These are phyloP conservation scores for Stropharia rugosoannulata DNA, from an alignment of 768 basidiomycete genomes.

Conservation along the genomic window DNA sequence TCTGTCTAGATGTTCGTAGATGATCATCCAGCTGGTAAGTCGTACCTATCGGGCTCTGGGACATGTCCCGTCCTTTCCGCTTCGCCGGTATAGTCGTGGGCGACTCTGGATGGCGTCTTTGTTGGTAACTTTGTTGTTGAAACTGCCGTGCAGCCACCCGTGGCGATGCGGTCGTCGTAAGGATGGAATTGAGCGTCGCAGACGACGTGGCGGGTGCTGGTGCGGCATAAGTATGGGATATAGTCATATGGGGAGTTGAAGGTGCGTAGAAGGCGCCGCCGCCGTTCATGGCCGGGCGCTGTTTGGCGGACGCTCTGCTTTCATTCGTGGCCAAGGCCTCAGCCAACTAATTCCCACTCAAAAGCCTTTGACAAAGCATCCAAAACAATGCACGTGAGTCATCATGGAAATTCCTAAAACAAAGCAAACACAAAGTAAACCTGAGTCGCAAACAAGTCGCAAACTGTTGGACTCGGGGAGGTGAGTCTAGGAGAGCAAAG, in stretches of 20 bases:
- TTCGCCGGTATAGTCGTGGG: not conserved
- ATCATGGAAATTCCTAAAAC: too few species aligned
- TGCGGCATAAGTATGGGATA: not conserved
- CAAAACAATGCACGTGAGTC: not conserved
- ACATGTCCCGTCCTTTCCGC: not conserved
- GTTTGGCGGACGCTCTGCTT: not conserved
- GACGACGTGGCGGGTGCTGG: not conserved
- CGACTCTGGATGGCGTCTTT: not conserved
- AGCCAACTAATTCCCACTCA: not conserved
- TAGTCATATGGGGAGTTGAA: not conserved
- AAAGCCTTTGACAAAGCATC: not conserved
- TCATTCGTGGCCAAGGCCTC: not conserved
- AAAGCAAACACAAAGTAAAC: too few species aligned
- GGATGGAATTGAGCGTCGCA: conserved; percentile 3
- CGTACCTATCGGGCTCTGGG: not conserved
- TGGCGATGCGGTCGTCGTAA: conserved; percentile 4
- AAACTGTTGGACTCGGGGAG: too few species aligned
- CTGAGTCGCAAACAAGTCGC: too few species aligned
- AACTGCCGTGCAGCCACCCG: not conserved
- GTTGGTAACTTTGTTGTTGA: not conserved
- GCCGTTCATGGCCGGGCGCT: not conserved
- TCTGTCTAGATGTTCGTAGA: not conserved
- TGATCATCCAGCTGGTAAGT: not conserved
- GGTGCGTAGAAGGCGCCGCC: not conserved
- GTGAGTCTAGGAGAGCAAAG: too few species aligned